Base-by-base conservation (phyloP, 768 basidiomycete species). In the Nevesoporus exiguus region DNA sequence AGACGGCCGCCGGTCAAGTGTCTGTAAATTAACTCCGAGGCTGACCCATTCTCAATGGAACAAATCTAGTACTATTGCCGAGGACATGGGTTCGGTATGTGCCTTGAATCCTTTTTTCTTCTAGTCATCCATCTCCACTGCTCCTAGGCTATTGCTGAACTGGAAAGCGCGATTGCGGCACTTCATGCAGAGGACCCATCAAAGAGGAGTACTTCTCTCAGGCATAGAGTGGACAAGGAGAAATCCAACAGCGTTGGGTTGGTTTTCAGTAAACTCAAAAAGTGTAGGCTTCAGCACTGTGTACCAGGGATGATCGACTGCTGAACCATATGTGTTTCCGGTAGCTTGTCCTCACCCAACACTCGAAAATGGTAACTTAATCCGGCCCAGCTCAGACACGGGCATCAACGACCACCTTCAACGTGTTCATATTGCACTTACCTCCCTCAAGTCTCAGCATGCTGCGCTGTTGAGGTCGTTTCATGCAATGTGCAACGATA, bases 21-120 rank as follows among this genome's bases (percentile, higher is more conserved):
- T 74, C 1, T 62, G 65, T 34, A 71, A 67, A 55, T 59, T 74
- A 62, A 48, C 72, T 66, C 58, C 74, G 65, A 56, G 79, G 71
- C 43, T 78, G 69, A 66, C 75, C 66, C 61, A 83, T 69, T 61
- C 59, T 71, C 52, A 80, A 63, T 54, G 80, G 52, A 80, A 70
- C 61, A 81, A 78, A 60, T 77, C 81, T 7, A 77, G 74, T 15
- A 57, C 67, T 25, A 71, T 86, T 50, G 73, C 82, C 17, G 86
- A 90, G 45, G 85, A 88, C 62, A 87, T 92, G 77, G 79, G 78
- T 29, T 66, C 61, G 55, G 89, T 90, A 64, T 55, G 80, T 76
- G 14, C 52, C 15, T 37, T 55, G 25, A 51, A 1, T 9, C 25
- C 40, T 44, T 49, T 54, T 42, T 49, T 46, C 44, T n/a, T n/a